These are phyloP conservation scores for Penicillium roqueforti DNA, from an alignment of 495 filamentous ascomycete species.

Conservation along the genomic window DNA sequence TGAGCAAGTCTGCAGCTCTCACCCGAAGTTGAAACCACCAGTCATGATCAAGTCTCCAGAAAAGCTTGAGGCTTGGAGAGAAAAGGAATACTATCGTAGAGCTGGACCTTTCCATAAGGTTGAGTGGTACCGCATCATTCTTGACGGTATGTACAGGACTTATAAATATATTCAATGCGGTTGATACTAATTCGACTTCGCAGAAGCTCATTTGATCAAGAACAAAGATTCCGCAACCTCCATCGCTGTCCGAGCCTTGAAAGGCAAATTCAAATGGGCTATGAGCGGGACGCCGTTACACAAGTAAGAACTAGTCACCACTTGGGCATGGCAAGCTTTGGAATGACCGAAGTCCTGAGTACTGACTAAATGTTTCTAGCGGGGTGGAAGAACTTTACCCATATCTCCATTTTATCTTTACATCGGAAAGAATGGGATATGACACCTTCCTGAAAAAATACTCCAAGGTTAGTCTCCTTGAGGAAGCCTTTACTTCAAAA, in stretches of 20 bases:
- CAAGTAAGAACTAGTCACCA: conserved; percentile 32
- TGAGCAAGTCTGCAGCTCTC: conserved; percentile 46
- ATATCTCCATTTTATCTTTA: conserved; percentile 56
- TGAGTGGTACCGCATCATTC: conserved; percentile 51
- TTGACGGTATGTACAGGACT: conserved; percentile 46
- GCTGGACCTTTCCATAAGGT: conserved; percentile 46
- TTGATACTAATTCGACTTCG: not conserved
- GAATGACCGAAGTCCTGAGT: not conserved
- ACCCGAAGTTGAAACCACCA: conserved; percentile 37
- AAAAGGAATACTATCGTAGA: conserved; percentile 21
- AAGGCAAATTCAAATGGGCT: conserved; percentile 53
- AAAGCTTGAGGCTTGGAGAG: conserved; percentile 36
- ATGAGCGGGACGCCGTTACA: conserved; percentile 59
- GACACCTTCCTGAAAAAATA: conserved; percentile 48
- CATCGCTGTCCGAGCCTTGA: conserved; percentile 50
- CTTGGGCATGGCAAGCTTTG: not conserved
- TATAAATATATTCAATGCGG: not conserved
- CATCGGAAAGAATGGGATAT: conserved; percentile 39
- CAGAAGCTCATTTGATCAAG: conserved; percentile 57
- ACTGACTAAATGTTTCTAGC: conserved; percentile 14
- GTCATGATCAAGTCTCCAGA: conserved; percentile 17
- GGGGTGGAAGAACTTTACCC: conserved; percentile 51
- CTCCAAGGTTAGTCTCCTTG: conserved; percentile 24
- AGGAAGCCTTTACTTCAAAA: not conserved
- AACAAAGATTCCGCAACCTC: conserved; percentile 48